A percentile compares a stretch with the other conserved stretches of the same genome.
Conservation (phyloP, 176 grass and related monocot genomes). For the Bonia amplexicaulis region DNA sequence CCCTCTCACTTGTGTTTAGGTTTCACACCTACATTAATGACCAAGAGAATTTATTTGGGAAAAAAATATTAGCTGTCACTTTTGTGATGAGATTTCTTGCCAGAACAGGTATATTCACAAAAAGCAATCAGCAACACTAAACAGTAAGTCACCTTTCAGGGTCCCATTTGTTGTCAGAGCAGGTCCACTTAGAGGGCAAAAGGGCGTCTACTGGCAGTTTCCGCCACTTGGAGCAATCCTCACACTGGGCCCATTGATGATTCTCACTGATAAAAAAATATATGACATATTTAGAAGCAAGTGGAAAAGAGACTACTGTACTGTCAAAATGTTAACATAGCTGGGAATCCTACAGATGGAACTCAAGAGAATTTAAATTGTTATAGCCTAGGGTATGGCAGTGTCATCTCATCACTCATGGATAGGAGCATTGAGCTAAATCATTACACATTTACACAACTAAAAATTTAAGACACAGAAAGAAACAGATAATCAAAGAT, state of each 20-base stretch:
- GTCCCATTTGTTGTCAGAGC: constrained; percentile 88
- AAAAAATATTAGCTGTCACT: not conserved
- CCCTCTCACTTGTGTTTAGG: no score
- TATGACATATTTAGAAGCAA: constrained; percentile 22
- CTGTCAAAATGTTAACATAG: not conserved
- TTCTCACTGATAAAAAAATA: constrained; percentile 47
- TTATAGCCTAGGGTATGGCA: not conserved
- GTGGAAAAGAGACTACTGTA: not conserved
- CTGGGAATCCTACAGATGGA: not conserved
- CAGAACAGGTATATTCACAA: not conserved
- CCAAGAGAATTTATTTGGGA: not conserved
- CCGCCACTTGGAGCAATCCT: constrained; percentile 91
- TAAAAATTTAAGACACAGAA: not conserved
- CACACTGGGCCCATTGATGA: constrained; percentile 93
- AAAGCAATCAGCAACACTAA: constrained; percentile 8
- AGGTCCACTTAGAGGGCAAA: constrained; percentile 81
- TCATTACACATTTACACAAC: not conserved
- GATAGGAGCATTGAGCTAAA: not conserved
- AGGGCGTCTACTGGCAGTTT: constrained; percentile 73
- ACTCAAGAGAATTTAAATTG: not conserved
- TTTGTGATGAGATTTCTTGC: not conserved
- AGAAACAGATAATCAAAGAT: not conserved
- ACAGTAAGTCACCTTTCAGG: constrained; percentile 54
- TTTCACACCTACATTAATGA: no score
- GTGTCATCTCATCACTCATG: constrained; percentile 17